These are phyloP conservation scores for Sophora flavescens DNA, from an alignment of 306 rosid genomes.

Conservation along the genomic window DNA sequence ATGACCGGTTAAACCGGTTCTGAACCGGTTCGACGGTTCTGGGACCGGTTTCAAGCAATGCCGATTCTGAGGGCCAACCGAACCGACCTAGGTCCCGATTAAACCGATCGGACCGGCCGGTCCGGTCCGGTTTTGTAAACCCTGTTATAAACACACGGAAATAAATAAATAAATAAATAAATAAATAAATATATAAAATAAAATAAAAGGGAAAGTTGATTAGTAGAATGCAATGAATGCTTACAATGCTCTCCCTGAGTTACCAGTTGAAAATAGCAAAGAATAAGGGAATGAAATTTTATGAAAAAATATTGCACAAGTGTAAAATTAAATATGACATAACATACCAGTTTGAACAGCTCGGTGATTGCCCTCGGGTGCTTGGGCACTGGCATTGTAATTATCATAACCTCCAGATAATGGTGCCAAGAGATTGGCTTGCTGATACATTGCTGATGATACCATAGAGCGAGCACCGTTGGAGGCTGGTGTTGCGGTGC, in stretches of 20 bases:
- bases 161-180: too few species aligned
- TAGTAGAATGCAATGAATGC: too few species aligned
- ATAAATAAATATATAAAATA: too few species aligned
- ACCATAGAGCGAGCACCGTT: slow-evolving; percentile 56
- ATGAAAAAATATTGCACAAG: neutral
- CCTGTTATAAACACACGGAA: too few species aligned
- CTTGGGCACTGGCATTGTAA: slow-evolving; percentile 54
- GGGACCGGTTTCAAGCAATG: too few species aligned
- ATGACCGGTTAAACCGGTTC: too few species aligned
- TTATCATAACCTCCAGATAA: slow-evolving; percentile 55
- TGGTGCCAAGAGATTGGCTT: slow-evolving; percentile 46
- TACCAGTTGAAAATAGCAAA: neutral
- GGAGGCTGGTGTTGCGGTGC: slow-evolving; percentile 49
- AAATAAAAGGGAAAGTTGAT: too few species aligned
- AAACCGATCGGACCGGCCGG: too few species aligned
- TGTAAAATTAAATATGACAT: slow-evolving; percentile 8
- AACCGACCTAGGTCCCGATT: too few species aligned
- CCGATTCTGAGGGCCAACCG: too few species aligned
- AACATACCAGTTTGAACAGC: slow-evolving; percentile 38
- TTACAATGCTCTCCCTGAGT: neutral
- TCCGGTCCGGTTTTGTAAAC: too few species aligned
- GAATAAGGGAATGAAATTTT: neutral
- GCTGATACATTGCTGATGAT: slow-evolving; percentile 53
- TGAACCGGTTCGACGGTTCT: too few species aligned
- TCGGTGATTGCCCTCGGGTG: slow-evolving; percentile 55